Evolutionary conservation across 176 grass and related monocot species (phyloP), one percentile per base, ranked within the genome.

Genomic region (Ensete ventricosum): DNA sequence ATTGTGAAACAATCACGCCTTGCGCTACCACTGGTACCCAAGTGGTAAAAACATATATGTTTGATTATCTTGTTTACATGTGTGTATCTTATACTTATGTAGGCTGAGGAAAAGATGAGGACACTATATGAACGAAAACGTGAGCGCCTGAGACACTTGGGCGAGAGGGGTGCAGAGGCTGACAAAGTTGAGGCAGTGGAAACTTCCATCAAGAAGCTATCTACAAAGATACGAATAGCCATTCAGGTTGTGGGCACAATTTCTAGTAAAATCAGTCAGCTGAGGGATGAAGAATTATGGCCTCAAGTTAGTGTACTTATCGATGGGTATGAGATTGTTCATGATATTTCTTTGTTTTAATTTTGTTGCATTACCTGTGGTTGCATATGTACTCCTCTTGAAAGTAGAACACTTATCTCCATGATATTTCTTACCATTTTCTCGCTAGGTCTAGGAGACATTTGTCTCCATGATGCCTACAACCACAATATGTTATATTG

Each of bases 211-310:
- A 87, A 79, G 81, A 86, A 83, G 80, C 24, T 91, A 62, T 85
- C 81, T 14, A 85, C 79, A 77, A 86, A 80, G 67, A 72, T 89
- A 26, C 87, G 58, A 16, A 53, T 96, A 76, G 82, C 79, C 26
- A 79, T 89, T 43, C 79, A 89, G 50, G 24, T 86, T 71, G 60
- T 96, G n/a, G 71, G 57, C n/a, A 76, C 67, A 55, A 85, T 85
- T 20, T 89, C 92, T 22, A 81, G 73, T 11, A 87, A 81, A 66
- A 91, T 91, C 13, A 78, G 83, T 84, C 81, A 81, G 25, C 52
- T 91, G 43, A 88, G 92, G 76, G 92, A 96, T 81, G 79, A 88
- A 77, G 92, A 96, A 78, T 77, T 96, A 60, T 85, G 82, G 73
- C 81, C 81, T 14, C 92, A 84, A 52, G 84, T 81, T 72, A 72